Evolutionary conservation across 139 green algal genomes (phyloP).

Genomic region (Asterochloris sp.): DNA sequence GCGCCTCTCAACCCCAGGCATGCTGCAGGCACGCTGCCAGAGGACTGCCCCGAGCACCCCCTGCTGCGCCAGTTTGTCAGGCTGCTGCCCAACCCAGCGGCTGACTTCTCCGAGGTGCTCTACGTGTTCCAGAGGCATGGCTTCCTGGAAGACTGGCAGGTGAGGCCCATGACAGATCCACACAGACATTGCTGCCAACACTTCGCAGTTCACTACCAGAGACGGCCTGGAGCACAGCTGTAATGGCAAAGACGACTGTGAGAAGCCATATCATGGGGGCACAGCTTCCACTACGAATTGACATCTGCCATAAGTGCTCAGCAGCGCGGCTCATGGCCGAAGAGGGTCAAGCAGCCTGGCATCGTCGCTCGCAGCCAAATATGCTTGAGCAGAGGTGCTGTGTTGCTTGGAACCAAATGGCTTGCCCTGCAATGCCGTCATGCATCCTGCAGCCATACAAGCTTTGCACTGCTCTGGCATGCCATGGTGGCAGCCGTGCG

Average conservation of each 20-base stretch:
- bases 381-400: too few relatives aligned
- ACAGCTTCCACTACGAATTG: not conserved
- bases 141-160: slow-evolving; percentile 27
- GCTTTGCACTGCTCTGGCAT: too few relatives aligned
- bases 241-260: not conserved
- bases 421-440: too few relatives aligned
- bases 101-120: slow-evolving; percentile 23
- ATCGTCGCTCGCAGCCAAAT: too few relatives aligned
- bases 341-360: too few relatives aligned
- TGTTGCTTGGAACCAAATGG: too few relatives aligned
- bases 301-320: not conserved
- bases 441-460: too few relatives aligned
- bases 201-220: not conserved
- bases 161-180: not conserved
- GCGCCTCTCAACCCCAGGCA: too few relatives aligned
- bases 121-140: slow-evolving; percentile 45
- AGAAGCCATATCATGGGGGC: slow-evolving; percentile 15
- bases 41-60: slow-evolving; percentile 25
- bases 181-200: not conserved
- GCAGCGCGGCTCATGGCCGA: too few relatives aligned
- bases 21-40: slow-evolving; percentile 42
- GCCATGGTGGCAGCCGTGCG: too few relatives aligned
- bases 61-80: slow-evolving; percentile 21
- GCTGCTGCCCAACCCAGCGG: slow-evolving; percentile 7
- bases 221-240: slow-evolving; percentile 27